These are phyloP conservation scores for Juncus effusus DNA, from an alignment of 176 grass and related monocot genomes.

Conservation along the genomic window DNA sequence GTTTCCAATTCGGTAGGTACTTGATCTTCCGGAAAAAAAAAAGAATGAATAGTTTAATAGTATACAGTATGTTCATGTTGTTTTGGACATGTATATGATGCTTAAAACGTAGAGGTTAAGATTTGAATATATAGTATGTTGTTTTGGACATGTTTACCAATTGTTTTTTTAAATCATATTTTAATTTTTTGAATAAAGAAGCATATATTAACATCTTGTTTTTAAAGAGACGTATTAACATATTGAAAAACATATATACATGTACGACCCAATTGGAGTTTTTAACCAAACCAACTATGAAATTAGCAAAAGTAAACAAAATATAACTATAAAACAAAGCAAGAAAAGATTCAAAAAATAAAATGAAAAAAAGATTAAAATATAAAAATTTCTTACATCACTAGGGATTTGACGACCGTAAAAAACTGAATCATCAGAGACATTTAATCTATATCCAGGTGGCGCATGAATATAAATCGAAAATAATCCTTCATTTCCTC, in stretches of 20 bases:
- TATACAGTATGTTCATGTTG: too few relatives aligned
- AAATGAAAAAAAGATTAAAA: conserved; percentile 11
- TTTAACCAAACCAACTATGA: neutral
- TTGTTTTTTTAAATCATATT: neutral
- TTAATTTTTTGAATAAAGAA: neutral
- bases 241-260: neutral
- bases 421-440: conserved; percentile 58
- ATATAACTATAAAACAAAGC: neutral
- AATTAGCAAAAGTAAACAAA: neutral
- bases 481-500: conserved; percentile 47
- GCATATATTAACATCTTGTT: too few relatives aligned
- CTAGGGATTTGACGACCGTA: conserved; percentile 75
- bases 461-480: conserved; percentile 77
- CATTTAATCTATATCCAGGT: conserved; percentile 45
- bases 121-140: neutral
- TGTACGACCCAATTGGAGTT: conserved; percentile 3
- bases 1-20: too few relatives aligned
- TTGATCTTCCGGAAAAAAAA: too few relatives aligned
- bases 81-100: too few relatives aligned
- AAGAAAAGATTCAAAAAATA: neutral
- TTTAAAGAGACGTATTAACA: neutral
- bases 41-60: too few relatives aligned
- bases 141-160: neutral
- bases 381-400: conserved; percentile 40
- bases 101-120: too few relatives aligned